Evolutionary conservation across 139 green algal species (phyloP), one percentile per base, ranked within the genome.

Genomic region (Chlamydomonas sphaeroides): DNA sequence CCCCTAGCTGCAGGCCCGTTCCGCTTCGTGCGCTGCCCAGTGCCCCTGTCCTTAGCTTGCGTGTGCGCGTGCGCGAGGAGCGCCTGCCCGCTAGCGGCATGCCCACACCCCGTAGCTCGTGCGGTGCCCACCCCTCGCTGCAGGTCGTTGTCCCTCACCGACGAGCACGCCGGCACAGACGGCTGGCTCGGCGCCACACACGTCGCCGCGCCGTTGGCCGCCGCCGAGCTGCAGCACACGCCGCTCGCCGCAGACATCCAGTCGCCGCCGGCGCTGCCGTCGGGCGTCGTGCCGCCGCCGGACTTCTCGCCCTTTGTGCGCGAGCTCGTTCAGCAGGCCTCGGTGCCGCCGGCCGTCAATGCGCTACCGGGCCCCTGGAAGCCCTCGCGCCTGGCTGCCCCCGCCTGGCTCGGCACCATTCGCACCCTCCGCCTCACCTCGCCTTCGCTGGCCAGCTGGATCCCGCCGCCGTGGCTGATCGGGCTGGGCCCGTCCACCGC

Each of bases 151-250:
- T 33, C 59, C 18, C 28, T 80, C 20, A 18, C 41, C 15, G 74
- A 80, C 42, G 23, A 80, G 41, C 51, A 62, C 74, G 74, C 48
- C 30, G 32, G 42, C 17, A 1, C 0, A 11, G 38, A 69, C 53
- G 38, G 73, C 73, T 80, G 73, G 73, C 73, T 80, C 28, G 35
- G 21, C 28, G 73, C 74, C 28, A 39, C 35, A 30, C 56, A 30
- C 38, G 59, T 38, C 4, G 74, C 41, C 5, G 39, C 26, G n/a
- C 1, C 59, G 11, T 39, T 63, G 11, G 59, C 59, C 30, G 59
- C n/a, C 2, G 30, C 11, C 59, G 59, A 20, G 30, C 59, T 38
- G 30, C 53, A 56, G 49, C 21, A 11, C 10, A 20, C 49, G 49
- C 18, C 25, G 49, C 49, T 17, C 18, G 25, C 49, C 18, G 49